phyloP scores from a whole-genome alignment of 768 basidiomycete species.

The Boletellus sp. region DNA sequence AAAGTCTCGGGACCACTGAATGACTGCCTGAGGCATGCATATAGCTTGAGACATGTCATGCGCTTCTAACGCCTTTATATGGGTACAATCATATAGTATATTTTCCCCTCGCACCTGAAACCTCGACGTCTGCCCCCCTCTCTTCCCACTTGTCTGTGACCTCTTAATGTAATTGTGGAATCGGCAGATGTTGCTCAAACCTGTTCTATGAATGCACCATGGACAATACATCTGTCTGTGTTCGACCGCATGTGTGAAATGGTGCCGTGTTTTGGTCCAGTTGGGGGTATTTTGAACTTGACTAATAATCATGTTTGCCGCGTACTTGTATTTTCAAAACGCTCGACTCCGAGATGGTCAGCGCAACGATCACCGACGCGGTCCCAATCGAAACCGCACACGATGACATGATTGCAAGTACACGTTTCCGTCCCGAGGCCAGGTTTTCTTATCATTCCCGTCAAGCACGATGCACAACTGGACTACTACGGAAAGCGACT shows the following conservation, averaged over 20 bases:
- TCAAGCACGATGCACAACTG: slow-evolving; percentile 93
- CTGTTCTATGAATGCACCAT: neutral
- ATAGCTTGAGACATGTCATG: neutral
- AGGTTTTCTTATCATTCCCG: neutral
- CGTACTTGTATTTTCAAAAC: too few species aligned
- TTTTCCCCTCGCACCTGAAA: slow-evolving; percentile 1
- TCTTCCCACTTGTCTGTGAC: slow-evolving; percentile 7
- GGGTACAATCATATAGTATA: slow-evolving; percentile 13
- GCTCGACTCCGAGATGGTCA: slow-evolving; percentile 11
- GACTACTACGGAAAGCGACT: slow-evolving; percentile 98
- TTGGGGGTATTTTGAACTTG: too few species aligned
- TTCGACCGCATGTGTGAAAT: neutral
- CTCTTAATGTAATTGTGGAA: neutral
- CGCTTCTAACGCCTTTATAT: slow-evolving; percentile 8
- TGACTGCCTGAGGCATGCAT: neutral
- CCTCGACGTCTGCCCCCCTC: neutral
- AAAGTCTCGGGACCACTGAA: slow-evolving; percentile 88
- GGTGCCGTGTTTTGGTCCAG: neutral
- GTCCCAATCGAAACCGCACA: slow-evolving; percentile 92
- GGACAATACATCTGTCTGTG: neutral
- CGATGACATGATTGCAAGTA: slow-evolving; percentile 92
- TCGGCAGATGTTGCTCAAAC: neutral
- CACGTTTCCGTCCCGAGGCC: neutral
- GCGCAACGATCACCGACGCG: slow-evolving; percentile 56
- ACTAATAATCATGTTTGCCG: too few species aligned